Percentiles rank a stretch among this genome's conserved stretches.
phyloP scores from a whole-genome alignment of 495 filamentous ascomycete genomes.

The Podospora appendiculata region DNA sequence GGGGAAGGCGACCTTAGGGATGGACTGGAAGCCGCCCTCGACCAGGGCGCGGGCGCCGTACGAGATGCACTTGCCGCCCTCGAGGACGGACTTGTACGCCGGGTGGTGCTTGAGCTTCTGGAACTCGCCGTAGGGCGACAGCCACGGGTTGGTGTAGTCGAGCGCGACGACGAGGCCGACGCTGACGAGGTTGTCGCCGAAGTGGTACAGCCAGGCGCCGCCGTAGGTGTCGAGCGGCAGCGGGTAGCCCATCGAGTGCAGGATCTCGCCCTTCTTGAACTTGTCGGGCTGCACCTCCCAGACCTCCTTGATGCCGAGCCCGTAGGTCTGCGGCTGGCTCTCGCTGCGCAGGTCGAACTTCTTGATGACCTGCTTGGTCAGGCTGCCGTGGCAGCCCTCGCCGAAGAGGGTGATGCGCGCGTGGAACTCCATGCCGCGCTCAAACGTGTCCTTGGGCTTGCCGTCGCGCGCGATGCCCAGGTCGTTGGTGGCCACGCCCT shows the following conservation, averaged over 20 bases:
- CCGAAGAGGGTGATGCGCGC: slow-evolving; percentile 88
- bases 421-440: slow-evolving; percentile 98
- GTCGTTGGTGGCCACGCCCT: slow-evolving; percentile 95
- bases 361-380: slow-evolving; percentile 92
- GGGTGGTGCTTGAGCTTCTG: slow-evolving; percentile 99
- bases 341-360: slow-evolving; percentile 88
- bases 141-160: slow-evolving; percentile 95
- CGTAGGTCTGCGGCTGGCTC: slow-evolving; percentile 91
- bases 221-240: slow-evolving; percentile 86
- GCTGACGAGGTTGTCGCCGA: slow-evolving; percentile 93
- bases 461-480: slow-evolving; percentile 74
- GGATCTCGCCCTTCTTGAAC: slow-evolving; percentile 76
- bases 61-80: slow-evolving; percentile 95
- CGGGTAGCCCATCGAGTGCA: slow-evolving; percentile 92
- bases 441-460: slow-evolving; percentile 83
- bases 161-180: slow-evolving; percentile 90
- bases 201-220: slow-evolving; percentile 98
- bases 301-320: slow-evolving; percentile 88
- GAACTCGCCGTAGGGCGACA: slow-evolving; percentile 93
- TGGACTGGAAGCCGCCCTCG: slow-evolving; percentile 95
- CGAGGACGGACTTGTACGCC: slow-evolving; percentile 68
- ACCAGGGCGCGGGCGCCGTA: slow-evolving; percentile 91
- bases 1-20: slow-evolving; percentile 93
- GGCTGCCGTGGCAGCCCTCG: slow-evolving; percentile 92
- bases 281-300: slow-evolving; percentile 96